Evolutionary conservation across 2,329 filamentous ascomycete species (phyloP).

Genomic region (Aspergillus clavatus): DNA sequence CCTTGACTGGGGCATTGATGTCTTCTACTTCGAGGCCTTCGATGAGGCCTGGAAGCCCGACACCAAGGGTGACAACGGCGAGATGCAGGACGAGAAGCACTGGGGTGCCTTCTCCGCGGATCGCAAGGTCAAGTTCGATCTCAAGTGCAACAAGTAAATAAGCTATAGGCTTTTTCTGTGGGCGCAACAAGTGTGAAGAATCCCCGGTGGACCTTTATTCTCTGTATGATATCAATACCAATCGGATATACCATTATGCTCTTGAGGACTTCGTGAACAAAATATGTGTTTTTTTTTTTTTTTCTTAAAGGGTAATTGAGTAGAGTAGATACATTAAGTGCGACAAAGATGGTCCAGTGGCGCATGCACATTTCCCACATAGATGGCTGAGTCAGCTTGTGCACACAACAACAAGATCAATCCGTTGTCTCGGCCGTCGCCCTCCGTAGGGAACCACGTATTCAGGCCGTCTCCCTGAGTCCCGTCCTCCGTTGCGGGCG

Average conservation of each 20-base stretch:
- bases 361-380: no score
- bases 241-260: background rate
- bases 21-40: slow-evolving; percentile 70
- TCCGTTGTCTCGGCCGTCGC: background rate
- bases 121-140: slow-evolving; percentile 53
- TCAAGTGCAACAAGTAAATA: slow-evolving; percentile 41
- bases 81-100: slow-evolving; percentile 58
- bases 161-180: slow-evolving; percentile 2
- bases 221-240: slow-evolving; percentile 3
- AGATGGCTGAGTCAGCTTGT: no score
- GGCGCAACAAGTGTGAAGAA: background rate
- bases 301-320: background rate
- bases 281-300: background rate
- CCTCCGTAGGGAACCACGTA: background rate
- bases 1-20: slow-evolving; percentile 61
- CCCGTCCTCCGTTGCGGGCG: no score
- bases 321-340: no score
- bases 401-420: no score
- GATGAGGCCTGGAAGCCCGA: slow-evolving; percentile 68
- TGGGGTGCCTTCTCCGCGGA: slow-evolving; percentile 65
- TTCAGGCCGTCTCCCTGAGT: no score
- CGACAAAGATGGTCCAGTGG: no score
- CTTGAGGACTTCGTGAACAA: background rate
- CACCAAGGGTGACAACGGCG: slow-evolving; percentile 59
- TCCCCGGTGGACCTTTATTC: slow-evolving; percentile 4